Conservation (phyloP, 129 eudicot species). For the Calendula officinalis region DNA sequence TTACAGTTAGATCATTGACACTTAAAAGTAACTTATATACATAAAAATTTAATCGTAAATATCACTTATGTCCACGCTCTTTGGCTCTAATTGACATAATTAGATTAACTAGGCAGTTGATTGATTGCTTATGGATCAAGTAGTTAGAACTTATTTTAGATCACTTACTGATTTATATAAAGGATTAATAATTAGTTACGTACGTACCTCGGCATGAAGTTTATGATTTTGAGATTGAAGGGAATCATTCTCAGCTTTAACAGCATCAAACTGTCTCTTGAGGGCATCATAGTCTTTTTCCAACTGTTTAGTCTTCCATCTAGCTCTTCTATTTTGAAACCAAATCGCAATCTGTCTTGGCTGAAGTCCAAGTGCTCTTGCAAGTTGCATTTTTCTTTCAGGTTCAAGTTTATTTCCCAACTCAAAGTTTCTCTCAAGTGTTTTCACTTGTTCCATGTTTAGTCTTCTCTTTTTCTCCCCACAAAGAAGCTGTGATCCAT, state of each 20-base stretch:
- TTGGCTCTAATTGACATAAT: too few relatives aligned
- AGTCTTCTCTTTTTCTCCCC: conserved; percentile 92
- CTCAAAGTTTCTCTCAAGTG: conserved; percentile 95
- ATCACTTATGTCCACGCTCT: too few relatives aligned
- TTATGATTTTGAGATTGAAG: conserved; percentile 79
- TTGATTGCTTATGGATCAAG: too few relatives aligned
- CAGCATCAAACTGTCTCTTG: conserved; percentile 83
- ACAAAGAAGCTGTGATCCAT: conserved; percentile 55
- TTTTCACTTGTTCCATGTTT: conserved; percentile 92
- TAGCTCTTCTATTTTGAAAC: conserved; percentile 95
- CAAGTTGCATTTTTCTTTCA: conserved; percentile 95
- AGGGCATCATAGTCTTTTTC: conserved; percentile 90
- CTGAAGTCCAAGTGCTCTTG: conserved; percentile 94
- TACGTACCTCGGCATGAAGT: conserved; percentile 98
- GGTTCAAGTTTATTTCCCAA: conserved; percentile 96
- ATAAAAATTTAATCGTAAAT: too few relatives aligned
- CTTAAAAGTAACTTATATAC: too few relatives aligned
- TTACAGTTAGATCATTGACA: background rate
- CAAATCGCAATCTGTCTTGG: conserved; percentile 98
- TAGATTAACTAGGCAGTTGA: too few relatives aligned
- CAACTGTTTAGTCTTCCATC: conserved; percentile 98
- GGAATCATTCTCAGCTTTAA: conserved; percentile 91
- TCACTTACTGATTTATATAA: too few relatives aligned
- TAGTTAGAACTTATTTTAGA: too few relatives aligned
- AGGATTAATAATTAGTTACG: background rate